Evolutionary conservation across 208 protist species (phyloP).

Genomic region (Crithidia sp.): DNA sequence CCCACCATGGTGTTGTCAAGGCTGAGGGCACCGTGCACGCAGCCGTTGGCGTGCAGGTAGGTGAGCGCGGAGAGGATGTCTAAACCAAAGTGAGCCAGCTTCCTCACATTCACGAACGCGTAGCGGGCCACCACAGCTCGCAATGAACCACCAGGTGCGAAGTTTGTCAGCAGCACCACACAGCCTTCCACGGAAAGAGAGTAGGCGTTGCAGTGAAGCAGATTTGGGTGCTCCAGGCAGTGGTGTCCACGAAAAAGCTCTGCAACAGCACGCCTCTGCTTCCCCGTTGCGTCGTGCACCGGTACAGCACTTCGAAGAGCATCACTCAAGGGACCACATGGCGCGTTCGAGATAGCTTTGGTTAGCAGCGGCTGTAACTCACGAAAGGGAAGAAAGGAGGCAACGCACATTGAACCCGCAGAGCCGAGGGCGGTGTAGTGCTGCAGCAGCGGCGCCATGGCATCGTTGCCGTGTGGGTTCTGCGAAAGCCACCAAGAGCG

Average conservation of each 20-base stretch:
- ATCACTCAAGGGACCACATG: no score
- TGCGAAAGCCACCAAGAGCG: no score
- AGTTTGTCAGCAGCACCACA: constrained; percentile 37
- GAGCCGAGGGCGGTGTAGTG: no score
- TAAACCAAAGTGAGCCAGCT: constrained; percentile 43
- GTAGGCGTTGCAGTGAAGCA: constrained; percentile 9
- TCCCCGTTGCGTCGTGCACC: no score
- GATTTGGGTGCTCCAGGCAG: constrained; percentile 19
- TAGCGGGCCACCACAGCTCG: constrained; percentile 29
- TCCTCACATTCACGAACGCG: constrained; percentile 13
- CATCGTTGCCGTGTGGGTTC: no score
- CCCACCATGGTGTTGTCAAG: constrained; percentile 67
- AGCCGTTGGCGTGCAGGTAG: constrained; percentile 58
- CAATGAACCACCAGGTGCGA: constrained; percentile 43
- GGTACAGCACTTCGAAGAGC: no score
- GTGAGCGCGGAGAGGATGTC: constrained; percentile 54
- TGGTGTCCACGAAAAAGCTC: background rate
- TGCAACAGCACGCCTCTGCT: no score
- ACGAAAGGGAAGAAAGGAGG: no score
- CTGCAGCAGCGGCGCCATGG: no score
- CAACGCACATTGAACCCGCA: no score
- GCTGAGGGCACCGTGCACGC: constrained; percentile 69
- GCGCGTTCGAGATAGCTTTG: no score
- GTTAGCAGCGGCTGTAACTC: no score
- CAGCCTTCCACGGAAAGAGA: constrained; percentile 18